Conservation (phyloP, 2,329 filamentous ascomycete species). For the Arthrobotrys conoides region DNA sequence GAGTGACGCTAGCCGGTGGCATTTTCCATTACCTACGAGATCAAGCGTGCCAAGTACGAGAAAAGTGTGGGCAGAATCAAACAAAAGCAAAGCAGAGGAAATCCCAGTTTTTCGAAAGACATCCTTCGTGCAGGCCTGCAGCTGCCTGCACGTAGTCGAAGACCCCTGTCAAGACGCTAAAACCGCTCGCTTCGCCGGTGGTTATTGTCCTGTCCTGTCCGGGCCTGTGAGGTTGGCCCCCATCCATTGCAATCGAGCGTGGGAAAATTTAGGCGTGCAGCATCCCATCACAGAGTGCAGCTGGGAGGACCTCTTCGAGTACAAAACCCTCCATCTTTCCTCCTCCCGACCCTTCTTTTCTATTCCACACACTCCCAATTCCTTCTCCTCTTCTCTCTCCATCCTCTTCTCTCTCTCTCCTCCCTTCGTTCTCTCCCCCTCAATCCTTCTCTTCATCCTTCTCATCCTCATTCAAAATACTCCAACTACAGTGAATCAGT, state of each 20-base stretch:
- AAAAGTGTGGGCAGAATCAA: conserved; percentile 28
- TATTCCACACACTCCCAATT: conserved; percentile 45
- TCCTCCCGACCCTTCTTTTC: conserved; percentile 55
- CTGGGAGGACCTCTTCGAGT: conserved; percentile 52
- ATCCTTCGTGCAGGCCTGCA: conserved; percentile 43
- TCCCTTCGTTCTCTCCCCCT: neutral
- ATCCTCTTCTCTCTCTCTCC: conserved; percentile 14
- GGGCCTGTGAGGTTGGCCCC: conserved; percentile 17
- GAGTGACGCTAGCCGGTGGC: conserved; percentile 53
- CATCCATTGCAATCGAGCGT: conserved; percentile 13
- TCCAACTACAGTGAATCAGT: conserved; percentile 59
- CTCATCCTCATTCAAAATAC: conserved; percentile 52
- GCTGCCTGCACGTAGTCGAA: conserved; percentile 53
- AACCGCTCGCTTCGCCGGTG: conserved; percentile 60
- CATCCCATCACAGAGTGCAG: conserved; percentile 36
- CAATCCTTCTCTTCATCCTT: conserved; percentile 38
- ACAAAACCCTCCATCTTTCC: conserved; percentile 60
- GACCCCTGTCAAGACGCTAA: conserved; percentile 46
- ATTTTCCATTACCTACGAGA: conserved; percentile 59
- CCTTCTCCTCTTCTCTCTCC: conserved; percentile 39
- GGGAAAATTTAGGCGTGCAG: conserved; percentile 18
- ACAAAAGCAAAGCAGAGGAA: conserved; percentile 42
- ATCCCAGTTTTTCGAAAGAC: conserved; percentile 49
- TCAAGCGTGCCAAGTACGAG: conserved; percentile 43
- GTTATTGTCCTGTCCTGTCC: conserved; percentile 29